Conservation (phyloP, 2,329 filamentous ascomycete genomes). For the Colletotrichum endophyticum region DNA sequence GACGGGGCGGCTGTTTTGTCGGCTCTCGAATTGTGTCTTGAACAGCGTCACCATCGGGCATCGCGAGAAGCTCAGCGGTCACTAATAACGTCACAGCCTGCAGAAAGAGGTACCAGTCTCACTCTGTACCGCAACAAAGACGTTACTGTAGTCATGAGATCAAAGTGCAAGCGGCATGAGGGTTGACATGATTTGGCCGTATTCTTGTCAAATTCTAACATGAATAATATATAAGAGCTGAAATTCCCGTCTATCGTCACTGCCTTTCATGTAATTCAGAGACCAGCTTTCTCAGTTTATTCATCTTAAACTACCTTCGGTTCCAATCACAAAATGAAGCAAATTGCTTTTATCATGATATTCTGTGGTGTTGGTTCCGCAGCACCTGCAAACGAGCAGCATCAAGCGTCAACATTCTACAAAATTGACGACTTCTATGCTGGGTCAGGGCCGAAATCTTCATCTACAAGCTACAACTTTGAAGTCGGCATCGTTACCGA, state of each 20-base stretch:
- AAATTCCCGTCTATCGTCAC: background rate
- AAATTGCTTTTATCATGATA: background rate
- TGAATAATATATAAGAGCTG: background rate
- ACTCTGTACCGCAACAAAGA: background rate
- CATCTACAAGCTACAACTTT: background rate
- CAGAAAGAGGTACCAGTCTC: background rate
- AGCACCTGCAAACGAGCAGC: background rate
- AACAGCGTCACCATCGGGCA: background rate
- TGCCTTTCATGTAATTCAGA: background rate
- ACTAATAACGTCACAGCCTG: background rate
- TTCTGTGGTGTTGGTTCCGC: background rate
- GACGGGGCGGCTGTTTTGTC: background rate
- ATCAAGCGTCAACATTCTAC: background rate
- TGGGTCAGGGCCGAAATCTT: background rate
- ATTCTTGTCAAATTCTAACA: background rate
- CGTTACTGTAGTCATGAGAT: background rate
- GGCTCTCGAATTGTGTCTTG: background rate
- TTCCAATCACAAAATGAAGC: background rate
- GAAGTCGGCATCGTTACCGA: background rate
- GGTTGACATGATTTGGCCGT: background rate
- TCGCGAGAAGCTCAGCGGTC: background rate
- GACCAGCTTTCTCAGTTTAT: background rate
- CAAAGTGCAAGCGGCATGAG: fast-evolving
- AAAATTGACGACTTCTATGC: background rate
- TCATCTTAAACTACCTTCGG: background rate